Base-by-base conservation (phyloP, 345 rosid species). In the Eucalyptus regnans region DNA sequence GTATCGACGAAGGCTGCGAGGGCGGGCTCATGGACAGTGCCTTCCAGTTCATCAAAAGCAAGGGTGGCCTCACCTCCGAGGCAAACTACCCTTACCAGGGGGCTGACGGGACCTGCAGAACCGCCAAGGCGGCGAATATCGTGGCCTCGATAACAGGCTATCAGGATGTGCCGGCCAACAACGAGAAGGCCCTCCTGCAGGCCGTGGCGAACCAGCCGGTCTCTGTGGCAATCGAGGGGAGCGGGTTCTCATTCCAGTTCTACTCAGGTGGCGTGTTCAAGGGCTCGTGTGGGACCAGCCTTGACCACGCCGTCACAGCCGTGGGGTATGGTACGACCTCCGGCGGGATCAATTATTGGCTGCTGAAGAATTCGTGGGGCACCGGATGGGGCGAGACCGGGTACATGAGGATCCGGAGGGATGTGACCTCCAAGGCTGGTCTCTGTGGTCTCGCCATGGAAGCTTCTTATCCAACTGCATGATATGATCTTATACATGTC, bases 161-260 rank as follows among this genome's bases (percentile, higher is more conserved):
- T 86, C 56, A 90, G 89, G 88, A 86, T 29, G 94, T 95, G 83
- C 94, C 94, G 8, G 33, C 62, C 10, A 95, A 95, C 87, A 89
- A 87, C 56, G 96, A 95, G 87, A 56, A 85, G 29, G 95, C 94
- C 50, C 92, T 95, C 80, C 43, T 92, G 83, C 80, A 89, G 33
- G 97, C 95, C 1, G 96, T 93, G 50, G 89, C 94, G 2, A 66
- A 90, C 86, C 96, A 94, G 44, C 97, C 96, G 7, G 94, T 95
- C 60, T 92, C 96, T 1, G 95, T 94, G 8, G 91, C 85, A 14
- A 89, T 95, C 15, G 91, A 88, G 3, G 94, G 88, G 3, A 79
- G 90, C 7, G 91, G 91, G 5, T 89, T 29, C 43, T 90, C 60
- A 17, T 95, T 95, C 84, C 76, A 88, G 86, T 89, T 92, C 76